Percentiles rank a stretch among this genome's conserved stretches.
phyloP scores from a whole-genome alignment of 2,329 filamentous ascomycete species.

The Diaporthe sp. region DNA sequence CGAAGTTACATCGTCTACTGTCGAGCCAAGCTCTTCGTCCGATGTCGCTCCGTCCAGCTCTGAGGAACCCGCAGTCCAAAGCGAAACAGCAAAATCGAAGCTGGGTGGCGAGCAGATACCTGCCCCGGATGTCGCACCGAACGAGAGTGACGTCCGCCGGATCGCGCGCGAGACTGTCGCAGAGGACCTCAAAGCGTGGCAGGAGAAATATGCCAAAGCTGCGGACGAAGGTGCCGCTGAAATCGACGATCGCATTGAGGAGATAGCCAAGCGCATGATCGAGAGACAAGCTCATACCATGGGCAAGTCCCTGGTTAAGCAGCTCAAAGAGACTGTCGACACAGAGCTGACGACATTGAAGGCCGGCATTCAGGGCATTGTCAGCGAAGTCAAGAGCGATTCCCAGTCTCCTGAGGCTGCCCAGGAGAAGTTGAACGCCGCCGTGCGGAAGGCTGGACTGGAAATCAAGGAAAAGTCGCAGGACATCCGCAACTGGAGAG shows the following conservation, averaged over 20 bases:
- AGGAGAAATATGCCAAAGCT: constrained; percentile 87
- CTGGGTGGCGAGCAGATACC: constrained; percentile 52
- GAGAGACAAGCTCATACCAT: constrained; percentile 74
- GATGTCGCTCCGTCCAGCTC: constrained; percentile 42
- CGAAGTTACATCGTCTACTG: constrained; percentile 23
- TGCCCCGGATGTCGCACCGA: constrained; percentile 59
- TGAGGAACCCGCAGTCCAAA: constrained; percentile 45
- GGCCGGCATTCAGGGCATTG: constrained; percentile 73
- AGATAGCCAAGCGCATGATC: constrained; percentile 70
- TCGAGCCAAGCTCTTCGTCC: constrained; percentile 43
- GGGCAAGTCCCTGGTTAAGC: constrained; percentile 75
- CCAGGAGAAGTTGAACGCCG: constrained; percentile 59
- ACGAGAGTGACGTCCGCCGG: constrained; percentile 68
- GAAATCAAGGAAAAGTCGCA: constrained; percentile 84
- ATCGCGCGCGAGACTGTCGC: constrained; percentile 77
- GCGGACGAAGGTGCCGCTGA: constrained; percentile 83
- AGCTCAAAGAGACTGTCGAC: constrained; percentile 77
- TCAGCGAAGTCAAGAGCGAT: constrained; percentile 65
- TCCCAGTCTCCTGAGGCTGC: constrained; percentile 52
- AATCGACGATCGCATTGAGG: constrained; percentile 78
- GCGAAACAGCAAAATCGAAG: constrained; percentile 44
- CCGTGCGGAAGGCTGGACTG: constrained; percentile 77
- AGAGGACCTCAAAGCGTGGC: constrained; percentile 86
- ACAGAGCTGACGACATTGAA: constrained; percentile 77
- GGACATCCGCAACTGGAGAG: constrained; percentile 82